Conservation (phyloP, 768 basidiomycete genomes). For the Fomitopsis pulvina region DNA sequence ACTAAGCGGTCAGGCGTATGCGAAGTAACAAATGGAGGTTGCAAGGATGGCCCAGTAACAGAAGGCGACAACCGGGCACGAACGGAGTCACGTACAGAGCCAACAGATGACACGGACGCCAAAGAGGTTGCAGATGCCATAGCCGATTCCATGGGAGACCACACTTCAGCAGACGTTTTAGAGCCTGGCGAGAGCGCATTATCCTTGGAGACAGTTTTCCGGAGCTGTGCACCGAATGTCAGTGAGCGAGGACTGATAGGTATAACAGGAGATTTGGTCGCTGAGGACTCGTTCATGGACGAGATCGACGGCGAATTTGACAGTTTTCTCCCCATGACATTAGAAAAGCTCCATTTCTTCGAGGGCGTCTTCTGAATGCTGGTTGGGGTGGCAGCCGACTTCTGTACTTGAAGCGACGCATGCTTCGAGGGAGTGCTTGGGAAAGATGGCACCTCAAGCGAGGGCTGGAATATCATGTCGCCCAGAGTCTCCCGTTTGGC, state of each 20-base stretch:
- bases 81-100: conserved; percentile 43
- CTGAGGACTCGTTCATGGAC: conserved; percentile 37
- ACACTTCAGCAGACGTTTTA: conserved; percentile 36
- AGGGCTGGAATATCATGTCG: conserved; percentile 40
- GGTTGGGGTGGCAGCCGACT: conserved; percentile 20
- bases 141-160: conserved; percentile 66
- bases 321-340: conserved; percentile 70
- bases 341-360: conserved; percentile 98
- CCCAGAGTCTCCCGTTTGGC: conserved; percentile 35
- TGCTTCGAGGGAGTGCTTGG: conserved; percentile 26
- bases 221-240: conserved; percentile 58
- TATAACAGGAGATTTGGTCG: conserved; percentile 44
- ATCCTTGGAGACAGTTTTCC: conserved; percentile 67
- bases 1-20: conserved; percentile 62
- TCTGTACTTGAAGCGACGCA: conserved; percentile 18
- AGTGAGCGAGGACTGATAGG: conserved; percentile 63
- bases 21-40: conserved; percentile 33
- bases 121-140: conserved; percentile 77
- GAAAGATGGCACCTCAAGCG: conserved; percentile 44
- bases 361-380: conserved; percentile 64
- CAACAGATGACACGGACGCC: conserved; percentile 66
- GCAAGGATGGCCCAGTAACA: background rate
- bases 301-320: conserved; percentile 58
- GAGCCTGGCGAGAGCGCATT: conserved; percentile 38
- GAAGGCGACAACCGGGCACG: conserved; percentile 18